A percentile compares a stretch with the other conserved stretches of the same genome.
Conservation (phyloP, 2,329 filamentous ascomycete genomes). For the Apiospora aurea region DNA sequence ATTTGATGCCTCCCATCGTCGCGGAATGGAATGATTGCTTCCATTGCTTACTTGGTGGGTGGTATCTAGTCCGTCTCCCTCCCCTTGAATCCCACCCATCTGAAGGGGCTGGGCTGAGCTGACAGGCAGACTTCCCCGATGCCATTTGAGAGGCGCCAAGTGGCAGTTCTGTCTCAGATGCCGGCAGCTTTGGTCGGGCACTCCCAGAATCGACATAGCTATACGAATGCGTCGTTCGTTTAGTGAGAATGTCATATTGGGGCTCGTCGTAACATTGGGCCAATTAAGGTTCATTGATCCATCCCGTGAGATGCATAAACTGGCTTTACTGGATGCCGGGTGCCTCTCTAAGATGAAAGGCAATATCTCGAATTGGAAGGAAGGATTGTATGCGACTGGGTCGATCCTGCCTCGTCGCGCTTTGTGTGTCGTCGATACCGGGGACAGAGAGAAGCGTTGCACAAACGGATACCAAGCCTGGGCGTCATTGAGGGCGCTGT, state of each 20-base stretch:
- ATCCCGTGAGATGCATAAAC: background rate
- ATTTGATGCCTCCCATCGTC: background rate
- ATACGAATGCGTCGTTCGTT: background rate
- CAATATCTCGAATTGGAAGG: background rate
- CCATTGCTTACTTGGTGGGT: constrained; percentile 18
- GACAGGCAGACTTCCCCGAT: constrained; percentile 16
- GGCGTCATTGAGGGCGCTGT: background rate
- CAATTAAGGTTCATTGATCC: background rate
- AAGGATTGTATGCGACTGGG: background rate
- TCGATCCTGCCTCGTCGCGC: background rate
- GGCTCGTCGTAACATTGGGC: background rate
- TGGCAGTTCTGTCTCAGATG: constrained; percentile 13
- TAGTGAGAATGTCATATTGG: background rate
- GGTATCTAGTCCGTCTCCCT: background rate
- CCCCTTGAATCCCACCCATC: constrained; percentile 5
- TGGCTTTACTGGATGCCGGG: background rate
- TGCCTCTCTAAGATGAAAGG: background rate
- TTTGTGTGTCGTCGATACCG: background rate
- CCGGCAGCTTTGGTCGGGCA: background rate
- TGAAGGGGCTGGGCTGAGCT: background rate
- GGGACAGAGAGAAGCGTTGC: background rate
- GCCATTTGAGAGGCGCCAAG: constrained; percentile 6
- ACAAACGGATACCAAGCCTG: background rate
- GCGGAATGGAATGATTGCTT: background rate
- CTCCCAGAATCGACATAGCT: background rate